phyloP scores from a whole-genome alignment of 129 eudicot genomes.

The Scalesia atractyloides region DNA sequence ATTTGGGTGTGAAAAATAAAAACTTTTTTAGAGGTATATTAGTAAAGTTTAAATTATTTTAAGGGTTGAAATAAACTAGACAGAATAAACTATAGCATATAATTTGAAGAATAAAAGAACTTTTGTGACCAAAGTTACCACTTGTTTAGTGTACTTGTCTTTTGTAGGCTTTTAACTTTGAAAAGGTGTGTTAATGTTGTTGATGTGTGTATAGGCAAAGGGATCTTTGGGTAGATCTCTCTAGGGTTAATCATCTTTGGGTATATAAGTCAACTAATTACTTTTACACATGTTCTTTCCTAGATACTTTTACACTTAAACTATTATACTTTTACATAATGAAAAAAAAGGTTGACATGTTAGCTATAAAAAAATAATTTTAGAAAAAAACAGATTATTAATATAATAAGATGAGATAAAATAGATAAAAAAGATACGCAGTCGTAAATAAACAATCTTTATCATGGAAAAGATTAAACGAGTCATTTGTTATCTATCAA shows the following conservation, averaged over 20 bases:
- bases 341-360: not conserved
- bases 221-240: conserved; percentile 4
- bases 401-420: too few relatives aligned
- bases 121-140: not conserved
- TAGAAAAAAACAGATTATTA: not conserved
- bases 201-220: not conserved
- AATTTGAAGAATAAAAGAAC: too few relatives aligned
- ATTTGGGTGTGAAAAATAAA: too few relatives aligned
- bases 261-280: conserved; percentile 2
- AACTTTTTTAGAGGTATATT: too few relatives aligned
- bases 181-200: not conserved
- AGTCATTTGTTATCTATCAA: not conserved
- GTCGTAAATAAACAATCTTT: too few relatives aligned
- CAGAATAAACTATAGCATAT: not conserved
- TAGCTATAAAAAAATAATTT: not conserved
- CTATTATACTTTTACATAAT: not conserved
- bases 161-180: not conserved
- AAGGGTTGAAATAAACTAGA: too few relatives aligned
- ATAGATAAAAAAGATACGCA: too few relatives aligned
- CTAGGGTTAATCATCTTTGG: not conserved
- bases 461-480: not conserved
- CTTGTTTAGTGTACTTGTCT: not conserved
- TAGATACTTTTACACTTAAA: not conserved
- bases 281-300: conserved; percentile 1
- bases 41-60: too few relatives aligned